Evolutionary conservation across 306 rosid species (phyloP).

Genomic region (Gleditsia sinensis): DNA sequence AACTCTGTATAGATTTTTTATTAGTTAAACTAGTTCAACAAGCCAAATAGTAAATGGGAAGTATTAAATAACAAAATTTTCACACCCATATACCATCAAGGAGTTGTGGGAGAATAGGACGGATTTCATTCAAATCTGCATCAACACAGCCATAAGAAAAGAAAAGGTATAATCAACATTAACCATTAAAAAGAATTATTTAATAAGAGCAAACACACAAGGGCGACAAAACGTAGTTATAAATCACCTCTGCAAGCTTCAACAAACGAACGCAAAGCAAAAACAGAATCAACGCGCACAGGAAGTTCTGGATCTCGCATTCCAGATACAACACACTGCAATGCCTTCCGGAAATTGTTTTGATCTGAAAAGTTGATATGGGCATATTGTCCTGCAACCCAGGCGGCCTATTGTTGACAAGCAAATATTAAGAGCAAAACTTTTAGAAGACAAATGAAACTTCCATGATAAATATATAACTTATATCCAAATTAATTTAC

Average conservation of each 20-base stretch:
- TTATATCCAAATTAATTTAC: neutral
- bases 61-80: neutral
- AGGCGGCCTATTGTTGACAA: constrained; percentile 71
- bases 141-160: neutral
- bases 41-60: constrained; percentile 20
- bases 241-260: constrained; percentile 91
- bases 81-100: constrained; percentile 75
- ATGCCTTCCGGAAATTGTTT: constrained; percentile 79
- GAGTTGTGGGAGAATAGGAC: constrained; percentile 94
- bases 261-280: constrained; percentile 92
- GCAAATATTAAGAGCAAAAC: neutral
- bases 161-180: constrained; percentile 1
- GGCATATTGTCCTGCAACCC: constrained; percentile 99
- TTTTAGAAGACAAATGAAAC: neutral
- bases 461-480: neutral
- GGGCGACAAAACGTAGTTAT: neutral
- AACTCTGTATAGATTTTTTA: constrained; percentile 56
- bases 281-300: constrained; percentile 96
- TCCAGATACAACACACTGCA: constrained; percentile 91
- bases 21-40: constrained; percentile 22
- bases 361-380: constrained; percentile 82
- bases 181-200: neutral
- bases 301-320: constrained; percentile 95
- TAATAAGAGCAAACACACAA: neutral
- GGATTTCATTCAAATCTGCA: constrained; percentile 94